These are phyloP conservation scores for Phialocephala sp. DNA, from an alignment of 2,329 filamentous ascomycete species.

Conservation along the genomic window DNA sequence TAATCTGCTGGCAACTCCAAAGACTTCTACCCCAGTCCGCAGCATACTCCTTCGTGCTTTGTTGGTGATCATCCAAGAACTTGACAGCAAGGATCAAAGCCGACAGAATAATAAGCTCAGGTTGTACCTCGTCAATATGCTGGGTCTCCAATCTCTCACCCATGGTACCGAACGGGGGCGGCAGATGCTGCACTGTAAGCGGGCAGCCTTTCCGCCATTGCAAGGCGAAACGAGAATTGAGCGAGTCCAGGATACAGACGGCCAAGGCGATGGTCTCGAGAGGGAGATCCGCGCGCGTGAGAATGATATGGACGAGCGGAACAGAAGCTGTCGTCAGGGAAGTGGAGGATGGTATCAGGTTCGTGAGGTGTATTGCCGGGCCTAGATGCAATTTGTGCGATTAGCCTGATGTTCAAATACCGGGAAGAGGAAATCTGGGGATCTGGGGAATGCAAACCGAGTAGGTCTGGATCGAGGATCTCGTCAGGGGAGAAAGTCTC, in stretches of 20 bases:
- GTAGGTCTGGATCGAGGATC: conserved; percentile 37
- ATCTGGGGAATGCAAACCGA: conserved; percentile 34
- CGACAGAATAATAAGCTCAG: conserved; percentile 67
- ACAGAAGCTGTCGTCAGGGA: conserved; percentile 65
- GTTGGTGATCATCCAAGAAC: conserved; percentile 65
- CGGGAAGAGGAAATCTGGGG: conserved; percentile 2
- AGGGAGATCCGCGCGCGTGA: conserved; percentile 61
- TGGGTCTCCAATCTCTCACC: conserved; percentile 42
- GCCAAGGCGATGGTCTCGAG: conserved; percentile 68
- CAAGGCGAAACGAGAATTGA: conserved; percentile 66
- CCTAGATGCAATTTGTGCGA: conserved; percentile 49
- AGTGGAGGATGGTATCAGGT: conserved; percentile 67
- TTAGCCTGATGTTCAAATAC: conserved; percentile 35
- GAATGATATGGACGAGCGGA: conserved; percentile 63
- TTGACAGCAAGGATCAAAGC: conserved; percentile 69
- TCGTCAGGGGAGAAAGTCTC: conserved; percentile 34
- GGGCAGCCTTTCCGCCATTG: conserved; percentile 67
- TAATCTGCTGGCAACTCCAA: conserved; percentile 68
- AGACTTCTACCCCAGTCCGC: conserved; percentile 57
- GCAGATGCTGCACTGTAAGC: conserved; percentile 46
- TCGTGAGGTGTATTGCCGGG: conserved; percentile 68
- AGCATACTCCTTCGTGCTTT: conserved; percentile 59
- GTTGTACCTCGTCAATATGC: conserved; percentile 65
- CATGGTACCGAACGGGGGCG: conserved; percentile 34
- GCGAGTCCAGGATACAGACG: conserved; percentile 69